Percentiles rank a stretch among this genome's conserved stretches.
phyloP scores from a whole-genome alignment of 768 basidiomycete species.

The Pulveroboletus sp. region DNA sequence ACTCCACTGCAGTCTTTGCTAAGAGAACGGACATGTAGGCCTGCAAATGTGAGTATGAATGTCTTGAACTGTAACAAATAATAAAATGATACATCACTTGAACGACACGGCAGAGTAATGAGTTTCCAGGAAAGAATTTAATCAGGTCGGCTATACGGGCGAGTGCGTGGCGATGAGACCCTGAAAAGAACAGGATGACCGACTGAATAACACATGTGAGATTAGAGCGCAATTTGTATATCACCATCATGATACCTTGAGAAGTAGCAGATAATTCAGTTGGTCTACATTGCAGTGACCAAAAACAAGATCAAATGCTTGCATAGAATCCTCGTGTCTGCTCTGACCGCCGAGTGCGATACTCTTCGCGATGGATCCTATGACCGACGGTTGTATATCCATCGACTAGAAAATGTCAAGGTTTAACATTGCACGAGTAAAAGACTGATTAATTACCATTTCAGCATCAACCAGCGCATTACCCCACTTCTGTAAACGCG shows the following conservation, averaged over 20 bases:
- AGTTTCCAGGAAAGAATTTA: background rate
- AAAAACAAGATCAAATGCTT: conserved; percentile 17
- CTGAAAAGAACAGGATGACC: conserved; percentile 7
- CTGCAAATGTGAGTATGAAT: background rate
- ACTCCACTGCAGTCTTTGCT: conserved; percentile 10
- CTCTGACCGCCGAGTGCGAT: conserved; percentile 10
- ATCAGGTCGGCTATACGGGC: conserved; percentile 8
- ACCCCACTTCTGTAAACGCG: conserved; percentile 2
- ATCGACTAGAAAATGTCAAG: conserved; percentile 4
- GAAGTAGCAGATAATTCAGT: conserved; percentile 10
- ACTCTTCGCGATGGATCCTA: conserved; percentile 17
- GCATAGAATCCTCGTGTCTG: conserved; percentile 13
- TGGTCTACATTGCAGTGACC: conserved; percentile 2
- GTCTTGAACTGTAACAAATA: background rate
- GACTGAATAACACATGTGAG: conserved; percentile 3
- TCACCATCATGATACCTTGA: conserved; percentile 13
- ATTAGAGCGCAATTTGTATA: background rate
- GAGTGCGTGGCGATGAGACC: conserved; percentile 2
- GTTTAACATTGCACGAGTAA: background rate
- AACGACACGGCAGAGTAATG: background rate
- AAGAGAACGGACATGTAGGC: conserved; percentile 11
- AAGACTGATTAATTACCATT: conserved; percentile 2
- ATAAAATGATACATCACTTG: conserved; percentile 3
- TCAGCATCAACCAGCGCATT: conserved; percentile 10
- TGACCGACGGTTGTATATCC: conserved; percentile 5